Evolutionary conservation across 345 rosid genomes (phyloP), one percentile per base, ranked within the genome.

Genomic region (Salix suchowensis): DNA sequence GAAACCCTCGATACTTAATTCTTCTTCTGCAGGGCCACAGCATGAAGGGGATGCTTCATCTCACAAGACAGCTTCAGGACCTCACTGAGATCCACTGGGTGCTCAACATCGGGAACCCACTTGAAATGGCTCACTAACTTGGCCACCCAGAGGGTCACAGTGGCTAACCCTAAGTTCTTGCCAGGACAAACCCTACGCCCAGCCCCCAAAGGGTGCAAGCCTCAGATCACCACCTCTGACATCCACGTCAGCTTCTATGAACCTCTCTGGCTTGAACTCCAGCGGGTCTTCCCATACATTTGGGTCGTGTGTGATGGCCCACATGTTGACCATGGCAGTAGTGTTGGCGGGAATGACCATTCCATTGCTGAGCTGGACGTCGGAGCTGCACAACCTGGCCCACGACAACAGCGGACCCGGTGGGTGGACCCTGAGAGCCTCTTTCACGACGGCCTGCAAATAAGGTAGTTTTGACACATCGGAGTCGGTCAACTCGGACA

Each of bases 291-390:
- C 77, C 98, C 98, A 94, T 46, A 91, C 86, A 6, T 18, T 34
- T 0, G 89, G 85, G 79, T 92, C 97, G 73, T 90, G 97, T 1
- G 95, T 84, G 54, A 94, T 94, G 65, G 98, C 98, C 98, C 98
- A 94, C 98, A 94, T 94, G 91, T 94, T 94, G 74, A 92, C 89
- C 97, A 94, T 92, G 0, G 98, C 98, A 1, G 95, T 92, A 5
- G 98, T 94, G 44, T 86, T 82, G 72, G 88, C 84, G 2, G 98
- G 98, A 26, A 94, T 39, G 58, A 89, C 58, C 92, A 92, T 88
- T 46, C 95, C 97, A 81, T 94, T 94, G 78, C 88, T 84, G 71
- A 91, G 95, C 69, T 84, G 84, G 75, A 94, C 91, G 77, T 92
- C 97, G 2, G 97, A 87, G 8, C 89, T 94, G 82, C 97, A 89